Conservation (phyloP, 345 rosid genomes). For the Corchorus olitorius region DNA sequence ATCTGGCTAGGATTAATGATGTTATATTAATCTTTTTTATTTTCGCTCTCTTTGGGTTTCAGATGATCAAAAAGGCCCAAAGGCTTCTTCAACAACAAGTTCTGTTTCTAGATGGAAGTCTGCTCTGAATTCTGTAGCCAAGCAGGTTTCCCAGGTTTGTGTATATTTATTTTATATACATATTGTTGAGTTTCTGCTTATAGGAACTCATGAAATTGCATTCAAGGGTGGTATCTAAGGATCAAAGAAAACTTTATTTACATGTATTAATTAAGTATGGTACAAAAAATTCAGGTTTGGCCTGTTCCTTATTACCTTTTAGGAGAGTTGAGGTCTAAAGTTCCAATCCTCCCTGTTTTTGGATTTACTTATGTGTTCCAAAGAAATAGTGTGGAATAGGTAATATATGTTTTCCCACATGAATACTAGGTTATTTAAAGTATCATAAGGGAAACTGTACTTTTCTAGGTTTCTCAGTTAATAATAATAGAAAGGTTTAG, state of each 20-base stretch:
- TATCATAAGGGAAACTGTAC: neutral
- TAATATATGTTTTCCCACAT: neutral
- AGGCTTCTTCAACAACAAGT: slow-evolving; percentile 32
- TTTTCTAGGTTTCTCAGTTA: too few relatives aligned
- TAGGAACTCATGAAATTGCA: neutral
- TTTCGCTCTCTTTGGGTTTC: slow-evolving; percentile 28
- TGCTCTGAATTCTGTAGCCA: slow-evolving; percentile 58
- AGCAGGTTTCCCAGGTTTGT: slow-evolving; percentile 78
- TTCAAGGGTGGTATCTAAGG: neutral
- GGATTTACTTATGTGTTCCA: neutral
- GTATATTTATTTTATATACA: neutral
- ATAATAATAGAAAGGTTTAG: too few relatives aligned
- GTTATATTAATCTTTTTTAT: slow-evolving; percentile 4
- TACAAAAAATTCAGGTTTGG: too few relatives aligned
- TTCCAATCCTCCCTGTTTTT: neutral
- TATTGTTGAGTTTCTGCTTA: neutral
- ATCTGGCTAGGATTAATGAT: neutral
- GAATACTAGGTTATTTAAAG: neutral
- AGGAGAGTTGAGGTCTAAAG: neutral
- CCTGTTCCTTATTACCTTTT: neutral
- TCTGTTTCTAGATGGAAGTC: slow-evolving; percentile 56
- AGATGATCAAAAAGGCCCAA: slow-evolving; percentile 40
- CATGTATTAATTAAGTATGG: neutral
- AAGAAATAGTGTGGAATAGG: neutral
- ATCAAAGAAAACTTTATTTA: neutral